Conservation (phyloP, 441 rosid genomes). For the Populus hybrid region DNA sequence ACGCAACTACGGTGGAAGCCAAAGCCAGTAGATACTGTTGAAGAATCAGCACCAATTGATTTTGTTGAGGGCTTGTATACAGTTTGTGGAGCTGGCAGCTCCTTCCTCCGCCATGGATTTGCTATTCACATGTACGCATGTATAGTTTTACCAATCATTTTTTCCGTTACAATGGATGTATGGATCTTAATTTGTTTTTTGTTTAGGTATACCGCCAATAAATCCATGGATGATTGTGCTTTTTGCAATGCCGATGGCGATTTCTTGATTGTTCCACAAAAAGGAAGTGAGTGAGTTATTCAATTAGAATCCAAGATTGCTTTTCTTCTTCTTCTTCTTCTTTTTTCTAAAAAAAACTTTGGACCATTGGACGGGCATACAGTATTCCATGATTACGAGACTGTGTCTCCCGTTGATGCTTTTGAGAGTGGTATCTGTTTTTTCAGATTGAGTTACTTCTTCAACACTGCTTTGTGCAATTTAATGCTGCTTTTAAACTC, state of each 20-base stretch:
- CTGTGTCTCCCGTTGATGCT: background rate
- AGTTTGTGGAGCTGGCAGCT: conserved; percentile 89
- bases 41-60: conserved; percentile 46
- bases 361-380: background rate
- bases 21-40: conserved; percentile 72
- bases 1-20: conserved; percentile 97
- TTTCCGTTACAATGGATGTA: background rate
- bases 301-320: background rate
- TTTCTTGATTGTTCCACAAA: conserved; percentile 85
- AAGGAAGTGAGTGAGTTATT: conserved; percentile 80
- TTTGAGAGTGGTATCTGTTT: background rate
- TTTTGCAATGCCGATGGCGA: conserved; percentile 98
- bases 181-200: background rate
- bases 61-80: conserved; percentile 83
- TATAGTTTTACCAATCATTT: conserved; percentile 2
- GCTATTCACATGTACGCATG: conserved; percentile 87
- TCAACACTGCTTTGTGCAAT: background rate
- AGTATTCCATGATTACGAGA: background rate
- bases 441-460: background rate
- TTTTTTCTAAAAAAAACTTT: too few species aligned
- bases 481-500: background rate
- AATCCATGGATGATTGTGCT: conserved; percentile 82
- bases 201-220: conserved; percentile 74
- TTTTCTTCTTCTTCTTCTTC: background rate
- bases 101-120: conserved; percentile 87